Conservation (phyloP, 805 yeast genomes). For the Wickerhamiella alocasiicola region DNA sequence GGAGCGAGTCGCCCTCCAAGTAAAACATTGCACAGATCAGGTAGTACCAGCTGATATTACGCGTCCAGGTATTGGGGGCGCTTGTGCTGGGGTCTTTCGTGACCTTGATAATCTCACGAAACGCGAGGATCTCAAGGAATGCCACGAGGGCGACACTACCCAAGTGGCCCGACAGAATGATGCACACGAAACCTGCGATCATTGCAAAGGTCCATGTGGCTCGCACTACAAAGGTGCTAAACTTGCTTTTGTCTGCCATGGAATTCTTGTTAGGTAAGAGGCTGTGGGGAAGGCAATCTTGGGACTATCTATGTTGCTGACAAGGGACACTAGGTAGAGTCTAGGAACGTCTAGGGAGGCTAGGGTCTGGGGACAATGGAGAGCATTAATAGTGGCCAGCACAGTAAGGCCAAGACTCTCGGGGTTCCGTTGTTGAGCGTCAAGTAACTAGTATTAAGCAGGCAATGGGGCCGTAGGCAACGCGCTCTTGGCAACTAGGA, state of each 20-base stretch:
- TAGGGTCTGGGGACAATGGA: no score
- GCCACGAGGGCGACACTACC: constrained; percentile 64
- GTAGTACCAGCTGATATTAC: constrained; percentile 86
- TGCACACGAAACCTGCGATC: constrained; percentile 59
- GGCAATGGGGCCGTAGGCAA: no score
- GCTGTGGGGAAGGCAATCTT: no score
- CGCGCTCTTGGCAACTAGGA: no score
- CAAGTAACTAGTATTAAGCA: no score
- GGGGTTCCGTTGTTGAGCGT: no score
- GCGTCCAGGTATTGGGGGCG: constrained; percentile 51
- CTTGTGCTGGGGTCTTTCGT: constrained; percentile 78
- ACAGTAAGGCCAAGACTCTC: no score
- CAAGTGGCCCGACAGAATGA: constrained; percentile 73
- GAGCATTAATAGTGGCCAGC: no score
- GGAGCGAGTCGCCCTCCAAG: constrained; percentile 73
- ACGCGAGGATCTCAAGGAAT: constrained; percentile 66
- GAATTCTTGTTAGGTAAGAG: not conserved
- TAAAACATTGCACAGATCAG: constrained; percentile 77
- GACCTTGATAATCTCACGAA: constrained; percentile 77
- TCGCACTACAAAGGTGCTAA: constrained; percentile 64
- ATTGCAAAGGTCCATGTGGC: constrained; percentile 89
- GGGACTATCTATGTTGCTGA: no score
- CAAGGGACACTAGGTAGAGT: no score
- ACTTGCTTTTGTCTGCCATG: constrained; percentile 3
- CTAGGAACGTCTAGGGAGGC: no score